Conservation (phyloP, 345 rosid genomes). For the Gossypium sturtianum region DNA sequence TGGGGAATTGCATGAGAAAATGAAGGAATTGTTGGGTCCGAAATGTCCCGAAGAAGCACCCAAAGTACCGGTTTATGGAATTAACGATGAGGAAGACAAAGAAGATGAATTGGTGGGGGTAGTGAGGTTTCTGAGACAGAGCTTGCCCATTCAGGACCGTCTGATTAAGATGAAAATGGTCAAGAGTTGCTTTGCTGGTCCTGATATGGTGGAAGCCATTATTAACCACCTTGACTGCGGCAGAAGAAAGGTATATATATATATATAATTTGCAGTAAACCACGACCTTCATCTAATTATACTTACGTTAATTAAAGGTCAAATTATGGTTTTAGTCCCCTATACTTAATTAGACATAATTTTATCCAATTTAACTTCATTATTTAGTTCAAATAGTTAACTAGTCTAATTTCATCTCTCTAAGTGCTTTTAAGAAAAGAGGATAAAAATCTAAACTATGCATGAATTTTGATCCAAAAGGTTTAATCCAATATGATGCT, state of each 20-base stretch:
- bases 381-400: no score
- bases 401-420: no score
- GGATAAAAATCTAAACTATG: no score
- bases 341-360: no score
- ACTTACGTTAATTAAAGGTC: no score
- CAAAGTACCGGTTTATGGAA: constrained; percentile 50
- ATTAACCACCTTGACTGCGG: constrained; percentile 61
- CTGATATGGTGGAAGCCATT: constrained; percentile 66
- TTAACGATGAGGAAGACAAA: constrained; percentile 50
- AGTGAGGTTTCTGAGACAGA: constrained; percentile 56
- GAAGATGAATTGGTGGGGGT: constrained; percentile 45
- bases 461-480: no score
- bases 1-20: constrained; percentile 48
- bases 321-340: no score
- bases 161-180: constrained; percentile 83
- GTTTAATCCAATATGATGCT: no score
- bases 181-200: constrained; percentile 79
- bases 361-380: no score
- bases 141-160: constrained; percentile 75
- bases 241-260: constrained; percentile 50
- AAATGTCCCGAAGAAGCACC: constrained; percentile 62
- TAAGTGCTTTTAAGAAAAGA: no score
- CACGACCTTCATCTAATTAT: no score
- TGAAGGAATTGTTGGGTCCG: constrained; percentile 44
- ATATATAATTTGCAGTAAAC: no score